These are phyloP conservation scores for Corrigiola litoralis DNA, from an alignment of 179 eudicot species.

Conservation along the genomic window DNA sequence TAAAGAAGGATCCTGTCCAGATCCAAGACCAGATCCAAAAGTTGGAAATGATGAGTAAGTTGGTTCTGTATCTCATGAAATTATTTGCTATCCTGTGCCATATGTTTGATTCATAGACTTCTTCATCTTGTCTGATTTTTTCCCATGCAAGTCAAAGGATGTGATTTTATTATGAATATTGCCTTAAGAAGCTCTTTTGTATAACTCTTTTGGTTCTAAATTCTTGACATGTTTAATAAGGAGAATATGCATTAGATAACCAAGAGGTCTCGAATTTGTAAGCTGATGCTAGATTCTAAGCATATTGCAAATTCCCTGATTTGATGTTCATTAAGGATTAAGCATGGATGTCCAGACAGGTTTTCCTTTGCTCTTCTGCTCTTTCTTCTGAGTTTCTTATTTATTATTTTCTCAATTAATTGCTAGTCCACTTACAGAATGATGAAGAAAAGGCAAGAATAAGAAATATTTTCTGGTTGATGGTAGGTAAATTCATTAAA, in stretches of 20 bases:
- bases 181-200: background rate
- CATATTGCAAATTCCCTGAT: background rate
- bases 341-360: background rate
- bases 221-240: background rate
- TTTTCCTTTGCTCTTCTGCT: background rate
- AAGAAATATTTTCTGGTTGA: no score
- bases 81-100: background rate
- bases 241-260: background rate
- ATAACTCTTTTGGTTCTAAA: background rate
- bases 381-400: no score
- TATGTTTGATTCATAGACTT: background rate
- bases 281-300: background rate
- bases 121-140: background rate
- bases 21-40: conserved; percentile 88
- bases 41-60: conserved; percentile 89
- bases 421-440: no score
- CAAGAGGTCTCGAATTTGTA: background rate
- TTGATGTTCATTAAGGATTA: background rate
- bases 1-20: conserved; percentile 95
- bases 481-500: background rate
- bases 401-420: no score
- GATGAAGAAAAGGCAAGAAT: no score
- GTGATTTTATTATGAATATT: background rate
- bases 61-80: background rate
- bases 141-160: background rate